Conservation (phyloP, 2,329 filamentous ascomycete genomes). For the Trichoderma koningiopsis region DNA sequence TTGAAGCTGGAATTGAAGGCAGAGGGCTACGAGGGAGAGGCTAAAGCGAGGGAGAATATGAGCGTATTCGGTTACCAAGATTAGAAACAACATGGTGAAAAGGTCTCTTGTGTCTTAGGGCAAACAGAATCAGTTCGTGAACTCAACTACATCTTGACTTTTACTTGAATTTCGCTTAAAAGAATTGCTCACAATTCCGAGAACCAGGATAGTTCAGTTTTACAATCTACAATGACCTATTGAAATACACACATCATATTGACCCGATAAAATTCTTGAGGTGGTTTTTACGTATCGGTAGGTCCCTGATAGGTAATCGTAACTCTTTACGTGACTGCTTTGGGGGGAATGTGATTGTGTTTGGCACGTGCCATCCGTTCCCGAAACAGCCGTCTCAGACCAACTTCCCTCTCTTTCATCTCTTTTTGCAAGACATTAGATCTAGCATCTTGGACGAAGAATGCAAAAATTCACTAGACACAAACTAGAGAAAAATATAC, state of each 20-base stretch:
- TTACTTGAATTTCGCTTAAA: background rate
- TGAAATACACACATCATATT: background rate
- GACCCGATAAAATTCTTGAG: no score
- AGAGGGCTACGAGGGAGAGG: background rate
- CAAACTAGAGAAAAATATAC: background rate
- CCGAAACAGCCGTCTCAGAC: background rate
- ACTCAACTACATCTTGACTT: no score
- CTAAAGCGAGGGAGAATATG: background rate
- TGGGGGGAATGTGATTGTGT: no score
- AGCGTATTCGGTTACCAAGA: no score
- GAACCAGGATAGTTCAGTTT: no score
- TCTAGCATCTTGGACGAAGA: background rate
- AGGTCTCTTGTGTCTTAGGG: no score
- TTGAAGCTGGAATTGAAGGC: background rate
- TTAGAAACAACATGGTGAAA: no score
- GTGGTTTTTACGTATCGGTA: no score
- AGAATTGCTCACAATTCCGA: background rate
- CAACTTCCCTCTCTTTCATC: background rate
- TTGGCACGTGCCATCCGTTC: background rate
- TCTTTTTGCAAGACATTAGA: background rate
- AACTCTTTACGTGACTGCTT: background rate
- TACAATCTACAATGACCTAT: background rate
- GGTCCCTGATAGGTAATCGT: background rate
- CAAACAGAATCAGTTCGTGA: no score
- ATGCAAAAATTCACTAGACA: background rate